Conservation (phyloP, 768 basidiomycete species). For the Amanita pseudoporphyria region DNA sequence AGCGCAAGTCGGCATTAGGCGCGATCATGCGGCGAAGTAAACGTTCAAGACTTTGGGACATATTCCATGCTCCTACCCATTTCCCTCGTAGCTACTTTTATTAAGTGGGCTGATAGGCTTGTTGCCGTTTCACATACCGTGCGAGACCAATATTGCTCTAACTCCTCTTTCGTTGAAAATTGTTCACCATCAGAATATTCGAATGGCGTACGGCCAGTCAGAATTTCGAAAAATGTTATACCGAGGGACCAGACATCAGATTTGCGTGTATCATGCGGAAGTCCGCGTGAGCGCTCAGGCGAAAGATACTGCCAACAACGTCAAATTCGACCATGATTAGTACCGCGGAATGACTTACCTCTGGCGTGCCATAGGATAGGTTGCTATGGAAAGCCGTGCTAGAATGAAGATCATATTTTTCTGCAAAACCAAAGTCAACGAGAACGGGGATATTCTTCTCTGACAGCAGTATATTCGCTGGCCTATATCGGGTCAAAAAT, state of each 20-base stretch:
- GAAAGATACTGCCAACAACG: conserved; percentile 64
- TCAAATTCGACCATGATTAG: conserved; percentile 2
- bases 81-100: conserved; percentile 56
- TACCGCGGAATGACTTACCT: conserved; percentile 35
- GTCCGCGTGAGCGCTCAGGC: conserved; percentile 83
- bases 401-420: conserved; percentile 62
- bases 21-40: conserved; percentile 70
- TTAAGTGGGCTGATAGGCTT: background rate
- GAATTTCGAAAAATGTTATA: conserved; percentile 90
- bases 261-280: conserved; percentile 89
- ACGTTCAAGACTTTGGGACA: conserved; percentile 54
- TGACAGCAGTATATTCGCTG: conserved; percentile 88
- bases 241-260: conserved; percentile 84
- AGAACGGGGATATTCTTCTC: conserved; percentile 72
- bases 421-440: conserved; percentile 95
- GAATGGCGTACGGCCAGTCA: conserved; percentile 89
- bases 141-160: conserved; percentile 81
- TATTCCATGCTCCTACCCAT: conserved; percentile 79
- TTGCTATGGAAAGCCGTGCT: conserved; percentile 71
- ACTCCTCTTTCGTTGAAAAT: conserved; percentile 67
- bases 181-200: conserved; percentile 73
- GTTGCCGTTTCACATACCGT: conserved; percentile 39
- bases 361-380: conserved; percentile 85
- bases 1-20: conserved; percentile 75
- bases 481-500: conserved; percentile 35